These are phyloP conservation scores for Karstenula rhodostoma DNA, from an alignment of 2,329 filamentous ascomycete genomes.

Conservation along the genomic window DNA sequence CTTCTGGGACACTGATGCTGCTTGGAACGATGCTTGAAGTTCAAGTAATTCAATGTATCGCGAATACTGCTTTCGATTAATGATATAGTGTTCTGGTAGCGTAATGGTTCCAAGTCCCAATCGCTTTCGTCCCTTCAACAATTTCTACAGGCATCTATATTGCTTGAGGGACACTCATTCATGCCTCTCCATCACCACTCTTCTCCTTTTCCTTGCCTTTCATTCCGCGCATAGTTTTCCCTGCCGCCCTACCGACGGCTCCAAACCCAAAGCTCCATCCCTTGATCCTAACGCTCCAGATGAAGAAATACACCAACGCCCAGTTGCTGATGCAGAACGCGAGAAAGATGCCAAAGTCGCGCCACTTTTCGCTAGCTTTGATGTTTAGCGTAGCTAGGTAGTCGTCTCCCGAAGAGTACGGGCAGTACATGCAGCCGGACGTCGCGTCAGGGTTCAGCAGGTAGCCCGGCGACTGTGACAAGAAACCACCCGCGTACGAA, in stretches of 20 bases:
- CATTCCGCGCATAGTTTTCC: constrained; percentile 35
- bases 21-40: not conserved
- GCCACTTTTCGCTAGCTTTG: constrained; percentile 70
- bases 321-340: constrained; percentile 76
- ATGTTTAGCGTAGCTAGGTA: constrained; percentile 70
- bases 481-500: constrained; percentile 69
- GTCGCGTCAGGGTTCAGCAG: constrained; percentile 69
- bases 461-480: constrained; percentile 65
- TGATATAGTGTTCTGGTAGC: not conserved
- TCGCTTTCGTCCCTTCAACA: not conserved
- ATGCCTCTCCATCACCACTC: not conserved
- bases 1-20: not conserved
- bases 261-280: constrained; percentile 76
- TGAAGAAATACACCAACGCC: constrained; percentile 77
- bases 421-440: constrained; percentile 73
- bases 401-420: constrained; percentile 69
- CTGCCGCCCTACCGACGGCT: constrained; percentile 60
- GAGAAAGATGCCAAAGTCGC: constrained; percentile 75
- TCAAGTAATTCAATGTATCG: not conserved
- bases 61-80: not conserved
- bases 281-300: constrained; percentile 74
- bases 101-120: not conserved
- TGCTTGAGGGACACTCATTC: not conserved
- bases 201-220: constrained; percentile 21
- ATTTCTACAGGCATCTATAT: not conserved